Evolutionary conservation across 768 basidiomycete species (phyloP).

Genomic region (Russula earlei): DNA sequence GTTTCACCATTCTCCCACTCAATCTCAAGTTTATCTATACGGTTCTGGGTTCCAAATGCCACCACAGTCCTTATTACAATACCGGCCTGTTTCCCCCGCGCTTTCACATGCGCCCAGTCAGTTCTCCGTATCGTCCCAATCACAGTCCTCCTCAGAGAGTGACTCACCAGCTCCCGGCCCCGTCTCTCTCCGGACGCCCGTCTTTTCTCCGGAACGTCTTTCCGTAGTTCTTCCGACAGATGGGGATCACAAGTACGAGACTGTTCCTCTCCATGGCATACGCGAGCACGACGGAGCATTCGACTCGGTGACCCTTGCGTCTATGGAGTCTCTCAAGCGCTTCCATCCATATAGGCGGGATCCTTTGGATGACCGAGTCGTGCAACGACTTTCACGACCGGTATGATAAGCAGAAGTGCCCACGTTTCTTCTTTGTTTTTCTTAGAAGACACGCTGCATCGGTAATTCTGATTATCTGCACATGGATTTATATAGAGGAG

Average conservation of each 20-base stretch:
- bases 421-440: not conserved
- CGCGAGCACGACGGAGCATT: slow-evolving; percentile 4
- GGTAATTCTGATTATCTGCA: not conserved
- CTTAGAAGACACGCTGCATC: not conserved
- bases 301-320: slow-evolving; percentile 39
- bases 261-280: slow-evolving; percentile 1
- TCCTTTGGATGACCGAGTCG: slow-evolving; percentile 50
- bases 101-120: slow-evolving; percentile 16
- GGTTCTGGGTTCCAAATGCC: slow-evolving; percentile 1
- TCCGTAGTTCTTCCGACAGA: slow-evolving; percentile 7
- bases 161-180: slow-evolving; percentile 13
- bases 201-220: slow-evolving; percentile 9
- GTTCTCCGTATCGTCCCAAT: slow-evolving; percentile 14
- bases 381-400: slow-evolving; percentile 25
- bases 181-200: slow-evolving; percentile 7
- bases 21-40: slow-evolving; percentile 8
- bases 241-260: slow-evolving; percentile 5
- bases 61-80: not conserved
- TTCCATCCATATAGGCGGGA: slow-evolving; percentile 50
- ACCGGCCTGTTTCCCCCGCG: slow-evolving; percentile 12
- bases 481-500: slow-evolving; percentile 3
- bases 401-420: not conserved
- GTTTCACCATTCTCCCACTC: slow-evolving; percentile 5
- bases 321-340: slow-evolving; percentile 45
- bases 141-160: slow-evolving; percentile 17